Evolutionary conservation across 2,329 filamentous ascomycete species (phyloP), one percentile per base, ranked within the genome.

Genomic region (Cercospora sp.): DNA sequence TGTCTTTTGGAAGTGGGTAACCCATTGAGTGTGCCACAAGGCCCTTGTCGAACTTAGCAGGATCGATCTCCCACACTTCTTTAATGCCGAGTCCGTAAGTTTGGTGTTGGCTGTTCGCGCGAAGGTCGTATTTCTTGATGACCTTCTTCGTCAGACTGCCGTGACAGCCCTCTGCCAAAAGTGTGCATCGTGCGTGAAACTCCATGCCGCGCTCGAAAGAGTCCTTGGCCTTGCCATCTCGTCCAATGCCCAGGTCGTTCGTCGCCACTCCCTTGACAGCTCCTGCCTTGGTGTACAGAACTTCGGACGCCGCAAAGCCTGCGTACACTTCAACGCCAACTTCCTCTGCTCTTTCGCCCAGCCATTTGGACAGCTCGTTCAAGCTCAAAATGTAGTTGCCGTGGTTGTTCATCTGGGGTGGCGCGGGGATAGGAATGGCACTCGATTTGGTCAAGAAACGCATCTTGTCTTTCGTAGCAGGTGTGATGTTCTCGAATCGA

Each of bases 301-400:
- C 87, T 82, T 99, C 95, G 28, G 93, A 93, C 3, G 94, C 95
- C 13, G 95, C 94, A 76, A 99, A 99, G 2, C 95, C 95, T 3
- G 95, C 92, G 76, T 98, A 99, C 12, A 99, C 88, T 81, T 99
- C 95, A 30, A 99, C 95, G 34, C 95, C 95, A 32, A 96, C 78
- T 81, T 98, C 95, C 81, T 99, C 95, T n/a, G 95, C 95, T 59
- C 94, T 88, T 79, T 98, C 95, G 60, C 92, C 94, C 2, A 99
- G 85, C 95, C 95, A 99, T 81, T 94, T 96, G 66, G 91, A 91
- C 77, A 99, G 90, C 80, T 98, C 92, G 80, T 96, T 98, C 76
- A 99, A 82, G 77, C 92, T 97, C 77, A 99, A 89, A 73, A 99
- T 99, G 80, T 96, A 98, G 82, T 99, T 99, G 73, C 95, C 95